Evolutionary conservation across 1,284 basidiomycete genomes (phyloP), one percentile per base, ranked within the genome.

Genomic region (Bjerkandera adusta): DNA sequence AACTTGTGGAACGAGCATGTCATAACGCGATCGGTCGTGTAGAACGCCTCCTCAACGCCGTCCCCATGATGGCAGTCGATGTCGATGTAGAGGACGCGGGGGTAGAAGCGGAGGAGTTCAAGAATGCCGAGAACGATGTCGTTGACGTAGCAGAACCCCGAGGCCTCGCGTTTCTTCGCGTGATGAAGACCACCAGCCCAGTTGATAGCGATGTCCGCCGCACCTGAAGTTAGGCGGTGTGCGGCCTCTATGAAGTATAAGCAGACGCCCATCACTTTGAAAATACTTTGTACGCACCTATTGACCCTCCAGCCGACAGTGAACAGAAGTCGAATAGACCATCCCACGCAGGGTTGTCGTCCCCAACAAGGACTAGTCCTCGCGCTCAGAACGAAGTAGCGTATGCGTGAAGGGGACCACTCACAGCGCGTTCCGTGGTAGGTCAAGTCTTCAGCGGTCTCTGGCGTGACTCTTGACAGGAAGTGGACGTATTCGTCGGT

Each of bases 1-100:
- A 89, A 97, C 62, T 94, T 92, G 75, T 99, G 97, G 65, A 99
- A 97, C 33, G 89, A 89, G 64, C 85, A 85, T 3, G 96, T 98
- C 87, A 98, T 93, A 57, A 99, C 96, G 43, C 96, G 77, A 64
- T 99, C 90, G 3, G 93, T 97, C 20, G 92, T 94, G 67, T 97
- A 98, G 72, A 99, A 99, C 1, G 96, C 97, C 64, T 99, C 96
- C 61, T 99, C 96, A 27, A 99, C 96, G 15, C 96, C 97, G 62
- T 99, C 97, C 5, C 96, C 96, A 60, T 99, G 96, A 65, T 98
- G 96, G 47, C 94, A 93, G 67, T 99, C 96, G 48, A 99, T 96
- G 67, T 99, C 96, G 63, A 99, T 90, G 67, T 99, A 99, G 20
- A 99, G 73, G 2, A 99, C 95, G 47, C 97, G 88, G 0, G 90